Evolutionary conservation across 208 protist species (phyloP), one percentile per base, ranked within the genome.

Genomic region (Vickermania spadyakhi): DNA sequence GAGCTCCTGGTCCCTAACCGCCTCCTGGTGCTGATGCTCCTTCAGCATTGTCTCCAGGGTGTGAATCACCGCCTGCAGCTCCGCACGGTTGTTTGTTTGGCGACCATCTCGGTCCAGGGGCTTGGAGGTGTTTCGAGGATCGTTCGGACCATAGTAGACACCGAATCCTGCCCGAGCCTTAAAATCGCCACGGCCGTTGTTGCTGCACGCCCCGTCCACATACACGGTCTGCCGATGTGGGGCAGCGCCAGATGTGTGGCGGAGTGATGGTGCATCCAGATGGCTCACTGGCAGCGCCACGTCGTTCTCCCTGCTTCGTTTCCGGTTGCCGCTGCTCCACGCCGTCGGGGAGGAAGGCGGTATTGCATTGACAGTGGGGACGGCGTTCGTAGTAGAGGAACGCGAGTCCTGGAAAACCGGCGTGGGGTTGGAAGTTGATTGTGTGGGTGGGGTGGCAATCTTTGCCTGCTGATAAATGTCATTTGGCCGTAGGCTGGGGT

Each of bases 11-110:
- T n/a, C n/a, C n/a, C n/a, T n/a, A 49, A 49, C 41, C 41, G 18
- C 41, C 11, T 18, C 18, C 41, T 21, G 11, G n/a, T 11, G 13
- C 25, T 18, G 51, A 11, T 7, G 51, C 11, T 23, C 51, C 51
- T 55, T 55, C 25, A 87, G 68, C 36, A 60, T 63, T 31, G 73
- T 75, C 22, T 73, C 65, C n/a, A 94, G 53, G n/a, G 72, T 77
- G 59, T 90, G 77, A 26, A 91, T 78, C n/a, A 89, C 72, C 0
- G 84, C 88, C 13, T 71, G 66, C 50, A 94, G 57, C 74, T 94
- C 84, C 18, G 70, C 88, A 11, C 88, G 69, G 64, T 94, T 91
- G 72, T 94, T 94, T 27, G 88, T 91, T 58, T 94, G 88, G 21
- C 64, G 26, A 68, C 91, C 81, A 1, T 66, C 29, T 27, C 28